Percentiles rank a stretch among this genome's conserved stretches.
Conservation (phyloP, 352 stramenopile genomes). For the Pythium chondricola region DNA sequence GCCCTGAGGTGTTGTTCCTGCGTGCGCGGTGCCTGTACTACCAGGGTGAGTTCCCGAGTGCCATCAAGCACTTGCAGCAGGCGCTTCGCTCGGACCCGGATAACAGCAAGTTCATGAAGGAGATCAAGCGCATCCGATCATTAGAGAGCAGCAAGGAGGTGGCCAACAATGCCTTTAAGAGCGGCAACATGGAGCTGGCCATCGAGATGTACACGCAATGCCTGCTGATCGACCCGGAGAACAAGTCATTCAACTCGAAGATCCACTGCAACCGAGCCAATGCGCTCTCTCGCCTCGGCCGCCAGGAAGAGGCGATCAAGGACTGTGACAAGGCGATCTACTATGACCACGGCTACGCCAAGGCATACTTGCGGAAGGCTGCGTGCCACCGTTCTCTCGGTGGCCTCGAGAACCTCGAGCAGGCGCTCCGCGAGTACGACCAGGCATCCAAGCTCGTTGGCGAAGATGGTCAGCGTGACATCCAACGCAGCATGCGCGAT, state of each 20-base stretch:
- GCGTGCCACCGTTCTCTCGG: constrained; percentile 71
- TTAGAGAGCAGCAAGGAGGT: constrained; percentile 86
- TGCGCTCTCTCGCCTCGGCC: constrained; percentile 70
- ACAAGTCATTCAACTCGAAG: constrained; percentile 92
- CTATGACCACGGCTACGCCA: constrained; percentile 89
- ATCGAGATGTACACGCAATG: constrained; percentile 87
- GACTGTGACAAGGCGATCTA: constrained; percentile 88
- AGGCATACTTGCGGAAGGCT: constrained; percentile 82
- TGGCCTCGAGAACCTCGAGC: constrained; percentile 85
- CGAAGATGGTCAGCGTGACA: constrained; percentile 75
- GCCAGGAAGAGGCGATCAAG: constrained; percentile 84
- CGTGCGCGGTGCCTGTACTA: constrained; percentile 88
- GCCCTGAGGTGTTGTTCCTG: constrained; percentile 79
- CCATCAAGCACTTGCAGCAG: constrained; percentile 91
- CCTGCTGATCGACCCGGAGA: constrained; percentile 81
- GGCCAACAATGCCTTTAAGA: constrained; percentile 88
- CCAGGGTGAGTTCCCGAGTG: constrained; percentile 90
- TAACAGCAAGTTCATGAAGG: constrained; percentile 81
- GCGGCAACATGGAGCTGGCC: constrained; percentile 67
- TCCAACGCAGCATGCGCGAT: constrained; percentile 78
- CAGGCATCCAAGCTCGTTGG: constrained; percentile 82
- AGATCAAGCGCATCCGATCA: constrained; percentile 84
- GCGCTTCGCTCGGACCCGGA: constrained; percentile 87
- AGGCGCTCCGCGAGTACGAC: constrained; percentile 88
- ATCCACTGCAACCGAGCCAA: constrained; percentile 92